Evolutionary conservation across 345 rosid genomes (phyloP).

Genomic region (Populus davidiana): DNA sequence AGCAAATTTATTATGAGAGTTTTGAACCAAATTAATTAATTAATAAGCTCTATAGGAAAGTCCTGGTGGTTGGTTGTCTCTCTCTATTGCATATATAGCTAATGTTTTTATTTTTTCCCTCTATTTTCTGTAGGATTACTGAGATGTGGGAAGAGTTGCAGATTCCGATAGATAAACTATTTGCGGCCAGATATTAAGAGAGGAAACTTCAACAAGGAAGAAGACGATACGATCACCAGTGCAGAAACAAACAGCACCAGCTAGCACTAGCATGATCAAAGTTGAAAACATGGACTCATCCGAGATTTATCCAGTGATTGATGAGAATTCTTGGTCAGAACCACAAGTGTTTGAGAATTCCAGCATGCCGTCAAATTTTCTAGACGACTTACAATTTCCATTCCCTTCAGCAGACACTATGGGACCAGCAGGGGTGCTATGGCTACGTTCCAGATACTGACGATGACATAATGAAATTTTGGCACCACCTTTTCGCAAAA

Average conservation of each 20-base stretch:
- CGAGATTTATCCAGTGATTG: constrained; percentile 48
- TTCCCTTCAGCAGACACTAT: constrained; percentile 17
- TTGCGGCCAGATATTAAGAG: constrained; percentile 74
- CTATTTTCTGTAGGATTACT: constrained; percentile 43
- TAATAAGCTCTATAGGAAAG: neutral
- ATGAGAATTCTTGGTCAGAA: constrained; percentile 69
- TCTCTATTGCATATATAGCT: neutral
- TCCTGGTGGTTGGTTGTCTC: neutral
- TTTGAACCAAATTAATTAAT: neutral
- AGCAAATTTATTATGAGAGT: neutral
- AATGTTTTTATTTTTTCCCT: neutral
- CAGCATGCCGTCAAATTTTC: constrained; percentile 9
- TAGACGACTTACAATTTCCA: constrained; percentile 29
- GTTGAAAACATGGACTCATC: constrained; percentile 20
- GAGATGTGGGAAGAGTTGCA: constrained; percentile 82
- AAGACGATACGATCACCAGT: constrained; percentile 54
- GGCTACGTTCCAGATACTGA: constrained; percentile 19
- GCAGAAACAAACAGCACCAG: constrained; percentile 17
- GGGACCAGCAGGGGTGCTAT: constrained; percentile 6
- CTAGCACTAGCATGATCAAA: constrained; percentile 11
- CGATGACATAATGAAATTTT: constrained; percentile 47
- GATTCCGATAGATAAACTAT: constrained; percentile 76
- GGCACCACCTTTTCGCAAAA: constrained; percentile 55
- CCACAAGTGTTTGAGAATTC: constrained; percentile 16
- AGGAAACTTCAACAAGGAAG: constrained; percentile 75